These are phyloP conservation scores for Aspergillus sp. DNA, from an alignment of 2,329 filamentous ascomycete genomes.

Conservation along the genomic window DNA sequence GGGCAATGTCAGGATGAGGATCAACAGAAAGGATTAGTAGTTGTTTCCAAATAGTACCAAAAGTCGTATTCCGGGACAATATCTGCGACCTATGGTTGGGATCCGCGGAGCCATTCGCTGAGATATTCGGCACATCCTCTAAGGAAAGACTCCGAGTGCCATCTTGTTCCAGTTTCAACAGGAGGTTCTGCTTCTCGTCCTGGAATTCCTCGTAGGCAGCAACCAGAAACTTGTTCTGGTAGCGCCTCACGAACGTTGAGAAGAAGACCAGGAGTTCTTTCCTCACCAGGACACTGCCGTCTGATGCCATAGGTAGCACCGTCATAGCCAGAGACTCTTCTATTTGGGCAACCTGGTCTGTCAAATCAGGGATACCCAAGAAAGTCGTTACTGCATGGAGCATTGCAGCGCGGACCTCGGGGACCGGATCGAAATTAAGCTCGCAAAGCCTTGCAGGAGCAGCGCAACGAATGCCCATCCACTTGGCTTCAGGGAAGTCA, in stretches of 20 bases:
- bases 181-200: conserved; percentile 74
- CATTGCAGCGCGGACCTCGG: conserved; percentile 91
- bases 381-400: conserved; percentile 92
- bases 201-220: conserved; percentile 86
- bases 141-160: conserved; percentile 22
- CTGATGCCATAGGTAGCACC: conserved; percentile 85
- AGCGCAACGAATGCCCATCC: conserved; percentile 86
- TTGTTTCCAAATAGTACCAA: conserved; percentile 92
- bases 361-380: conserved; percentile 87
- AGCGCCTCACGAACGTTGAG: conserved; percentile 85
- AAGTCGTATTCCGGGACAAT: conserved; percentile 82
- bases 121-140: conserved; percentile 24
- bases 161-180: conserved; percentile 51
- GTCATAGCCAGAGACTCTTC: conserved; percentile 90
- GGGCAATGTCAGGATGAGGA: conserved; percentile 88
- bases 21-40: conserved; percentile 88
- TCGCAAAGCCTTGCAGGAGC: conserved; percentile 80
- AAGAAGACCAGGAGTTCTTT: conserved; percentile 93
- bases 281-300: conserved; percentile 90
- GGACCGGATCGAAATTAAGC: conserved; percentile 80
- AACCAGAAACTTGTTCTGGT: conserved; percentile 89
- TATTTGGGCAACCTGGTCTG: conserved; percentile 83
- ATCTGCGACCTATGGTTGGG: conserved; percentile 32
- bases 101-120: conserved; percentile 21
- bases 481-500: conserved; percentile 89